These are phyloP conservation scores for Deuterostichococcus epilithicus DNA, from an alignment of 139 green algal genomes.

Conservation along the genomic window DNA sequence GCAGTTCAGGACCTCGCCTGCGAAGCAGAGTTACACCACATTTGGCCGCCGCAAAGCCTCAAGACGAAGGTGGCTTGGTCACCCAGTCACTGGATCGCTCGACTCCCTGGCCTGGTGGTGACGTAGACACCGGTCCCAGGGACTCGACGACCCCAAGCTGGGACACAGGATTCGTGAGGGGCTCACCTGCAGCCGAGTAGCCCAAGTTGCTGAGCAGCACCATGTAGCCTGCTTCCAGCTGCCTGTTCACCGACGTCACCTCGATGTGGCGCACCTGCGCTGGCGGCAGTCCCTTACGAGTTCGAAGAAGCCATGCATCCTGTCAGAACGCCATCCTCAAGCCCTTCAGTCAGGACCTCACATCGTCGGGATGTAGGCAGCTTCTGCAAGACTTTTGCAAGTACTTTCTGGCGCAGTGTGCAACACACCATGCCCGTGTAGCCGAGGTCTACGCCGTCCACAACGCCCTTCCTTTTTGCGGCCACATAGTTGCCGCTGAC, in stretches of 20 bases:
- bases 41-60: slow-evolving; percentile 14
- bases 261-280: slow-evolving; percentile 66
- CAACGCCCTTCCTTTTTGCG: slow-evolving; percentile 68
- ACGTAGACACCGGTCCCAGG: no score
- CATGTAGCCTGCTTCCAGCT: slow-evolving; percentile 67
- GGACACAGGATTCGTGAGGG: not conserved
- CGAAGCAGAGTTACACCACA: slow-evolving; percentile 40
- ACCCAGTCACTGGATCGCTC: no score
- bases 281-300: not conserved
- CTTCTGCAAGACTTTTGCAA: not conserved
- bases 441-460: slow-evolving; percentile 77
- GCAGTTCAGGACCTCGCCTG: slow-evolving; percentile 83
- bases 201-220: slow-evolving; percentile 79
- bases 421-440: slow-evolving; percentile 65
- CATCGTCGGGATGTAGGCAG: not conserved
- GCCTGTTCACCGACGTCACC: slow-evolving; percentile 51
- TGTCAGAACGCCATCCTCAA: no score
- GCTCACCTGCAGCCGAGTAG: slow-evolving; percentile 28
- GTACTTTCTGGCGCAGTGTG: not conserved
- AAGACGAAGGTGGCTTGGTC: no score
- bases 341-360: no score
- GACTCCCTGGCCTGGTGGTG: no score
- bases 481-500: slow-evolving; percentile 79
- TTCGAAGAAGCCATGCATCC: not conserved
- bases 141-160: no score